phyloP scores from a whole-genome alignment of 2,329 filamentous ascomycete species.

The Ascochyta pisi region DNA sequence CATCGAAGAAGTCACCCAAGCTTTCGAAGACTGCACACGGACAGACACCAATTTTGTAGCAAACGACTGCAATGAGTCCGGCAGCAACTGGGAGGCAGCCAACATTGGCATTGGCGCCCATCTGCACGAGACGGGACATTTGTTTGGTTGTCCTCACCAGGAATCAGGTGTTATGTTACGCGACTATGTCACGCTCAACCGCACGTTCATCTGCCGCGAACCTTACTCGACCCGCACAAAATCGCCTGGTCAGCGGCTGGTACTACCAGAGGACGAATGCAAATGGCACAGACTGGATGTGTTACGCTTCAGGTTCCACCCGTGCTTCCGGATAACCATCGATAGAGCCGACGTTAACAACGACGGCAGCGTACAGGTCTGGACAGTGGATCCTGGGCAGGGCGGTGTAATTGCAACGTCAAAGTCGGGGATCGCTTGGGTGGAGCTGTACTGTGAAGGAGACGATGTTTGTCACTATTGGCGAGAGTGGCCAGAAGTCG shows the following conservation, averaged over 20 bases:
- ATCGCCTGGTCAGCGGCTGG: conserved; percentile 75
- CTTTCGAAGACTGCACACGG: conserved; percentile 88
- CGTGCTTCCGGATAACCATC: conserved; percentile 83
- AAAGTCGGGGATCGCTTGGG: conserved; percentile 79
- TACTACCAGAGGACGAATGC: conserved; percentile 81
- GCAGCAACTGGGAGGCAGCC: conserved; percentile 94
- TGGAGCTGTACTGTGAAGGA: conserved; percentile 82
- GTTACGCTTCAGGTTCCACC: conserved; percentile 87
- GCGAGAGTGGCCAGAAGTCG: conserved; percentile 77
- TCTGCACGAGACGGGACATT: conserved; percentile 86
- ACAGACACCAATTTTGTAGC: conserved; percentile 82
- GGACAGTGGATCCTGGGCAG: conserved; percentile 79
- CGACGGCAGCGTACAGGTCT: conserved; percentile 84
- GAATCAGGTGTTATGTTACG: conserved; percentile 90
- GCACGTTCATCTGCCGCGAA: conserved; percentile 81
- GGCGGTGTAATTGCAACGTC: conserved; percentile 82
- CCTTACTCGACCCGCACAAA: conserved; percentile 87
- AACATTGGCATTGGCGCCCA: conserved; percentile 94
- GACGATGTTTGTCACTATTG: conserved; percentile 81
- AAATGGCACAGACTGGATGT: conserved; percentile 89
- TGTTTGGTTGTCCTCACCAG: conserved; percentile 89
- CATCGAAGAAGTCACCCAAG: conserved; percentile 87
- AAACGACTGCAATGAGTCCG: conserved; percentile 85
- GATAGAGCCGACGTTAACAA: conserved; percentile 64
- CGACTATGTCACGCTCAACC: conserved; percentile 84